These are phyloP conservation scores for Fusarium nelsonii DNA, from an alignment of 2,329 filamentous ascomycete species.

Conservation along the genomic window DNA sequence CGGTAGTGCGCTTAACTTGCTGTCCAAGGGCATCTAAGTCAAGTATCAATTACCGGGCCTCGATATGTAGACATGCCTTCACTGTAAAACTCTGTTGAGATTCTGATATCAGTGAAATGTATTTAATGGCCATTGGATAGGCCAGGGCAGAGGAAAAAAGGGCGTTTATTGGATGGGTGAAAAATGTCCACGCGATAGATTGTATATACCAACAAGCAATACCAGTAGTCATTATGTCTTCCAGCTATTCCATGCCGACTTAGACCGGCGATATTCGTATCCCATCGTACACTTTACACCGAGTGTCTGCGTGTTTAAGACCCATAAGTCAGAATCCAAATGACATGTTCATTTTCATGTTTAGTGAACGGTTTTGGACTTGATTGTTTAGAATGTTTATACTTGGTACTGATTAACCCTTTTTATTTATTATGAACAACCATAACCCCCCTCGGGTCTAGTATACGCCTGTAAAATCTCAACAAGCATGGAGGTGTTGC, in stretches of 20 bases:
- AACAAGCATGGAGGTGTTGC: background rate
- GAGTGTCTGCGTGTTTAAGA: background rate
- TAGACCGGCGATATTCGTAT: background rate
- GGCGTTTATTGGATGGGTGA: conserved; percentile 45
- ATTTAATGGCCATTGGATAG: conserved; percentile 24
- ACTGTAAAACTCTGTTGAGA: background rate
- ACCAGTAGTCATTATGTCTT: conserved; percentile 40
- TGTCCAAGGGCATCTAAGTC: conserved; percentile 71
- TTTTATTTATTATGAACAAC: background rate
- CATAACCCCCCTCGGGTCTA: background rate
- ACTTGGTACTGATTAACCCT: background rate
- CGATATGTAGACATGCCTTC: background rate
- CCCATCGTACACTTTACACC: background rate
- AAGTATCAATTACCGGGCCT: background rate
- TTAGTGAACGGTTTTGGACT: background rate
- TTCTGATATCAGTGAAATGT: conserved; percentile 13
- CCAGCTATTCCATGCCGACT: background rate
- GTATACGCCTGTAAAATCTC: background rate
- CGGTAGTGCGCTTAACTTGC: conserved; percentile 90
- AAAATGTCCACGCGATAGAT: conserved; percentile 47
- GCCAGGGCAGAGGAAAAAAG: conserved; percentile 32
- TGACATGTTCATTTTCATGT: background rate
- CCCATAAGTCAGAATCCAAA: background rate
- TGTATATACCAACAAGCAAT: conserved; percentile 47
- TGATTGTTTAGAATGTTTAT: background rate